Evolutionary conservation across 2,329 filamentous ascomycete genomes (phyloP).

Genomic region (Alternaria hordeiaustralica): DNA sequence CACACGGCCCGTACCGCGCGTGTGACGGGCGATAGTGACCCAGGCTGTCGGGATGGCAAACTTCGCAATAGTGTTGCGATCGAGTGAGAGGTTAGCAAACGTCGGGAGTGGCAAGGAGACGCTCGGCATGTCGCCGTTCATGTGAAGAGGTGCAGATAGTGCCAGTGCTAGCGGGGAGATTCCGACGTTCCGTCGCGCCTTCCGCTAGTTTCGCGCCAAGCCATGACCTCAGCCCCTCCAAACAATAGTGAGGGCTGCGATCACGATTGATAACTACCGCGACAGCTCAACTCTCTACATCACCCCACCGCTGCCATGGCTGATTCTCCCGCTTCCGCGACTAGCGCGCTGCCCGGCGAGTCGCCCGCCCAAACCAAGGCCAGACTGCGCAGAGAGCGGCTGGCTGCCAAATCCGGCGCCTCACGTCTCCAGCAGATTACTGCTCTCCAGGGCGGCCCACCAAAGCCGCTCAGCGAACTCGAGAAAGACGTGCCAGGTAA

Average conservation of each 20-base stretch:
- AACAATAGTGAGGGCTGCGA: background rate
- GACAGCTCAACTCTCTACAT: background rate
- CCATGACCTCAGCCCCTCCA: conserved; percentile 22
- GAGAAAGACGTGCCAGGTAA: conserved; percentile 45
- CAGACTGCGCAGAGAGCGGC: conserved; percentile 77
- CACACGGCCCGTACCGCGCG: conserved; percentile 9
- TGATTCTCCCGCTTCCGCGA: conserved; percentile 27
- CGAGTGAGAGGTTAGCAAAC: background rate
- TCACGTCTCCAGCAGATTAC: conserved; percentile 77
- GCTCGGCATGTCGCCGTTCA: background rate
- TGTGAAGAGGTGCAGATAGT: background rate
- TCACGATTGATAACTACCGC: background rate
- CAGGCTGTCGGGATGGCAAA: background rate
- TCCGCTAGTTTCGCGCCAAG: conserved; percentile 9
- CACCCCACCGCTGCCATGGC: conserved; percentile 26
- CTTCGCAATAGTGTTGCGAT: background rate
- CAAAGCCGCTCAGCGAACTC: conserved; percentile 43
- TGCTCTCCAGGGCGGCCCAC: conserved; percentile 65
- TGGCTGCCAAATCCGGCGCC: conserved; percentile 77
- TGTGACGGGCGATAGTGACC: background rate
- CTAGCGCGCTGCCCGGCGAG: conserved; percentile 29
- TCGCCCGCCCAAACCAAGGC: conserved; percentile 64
- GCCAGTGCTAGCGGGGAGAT: background rate
- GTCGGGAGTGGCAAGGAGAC: background rate
- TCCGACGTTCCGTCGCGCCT: background rate